Conservation (phyloP, 495 filamentous ascomycete species). For the Xylaria curta region DNA sequence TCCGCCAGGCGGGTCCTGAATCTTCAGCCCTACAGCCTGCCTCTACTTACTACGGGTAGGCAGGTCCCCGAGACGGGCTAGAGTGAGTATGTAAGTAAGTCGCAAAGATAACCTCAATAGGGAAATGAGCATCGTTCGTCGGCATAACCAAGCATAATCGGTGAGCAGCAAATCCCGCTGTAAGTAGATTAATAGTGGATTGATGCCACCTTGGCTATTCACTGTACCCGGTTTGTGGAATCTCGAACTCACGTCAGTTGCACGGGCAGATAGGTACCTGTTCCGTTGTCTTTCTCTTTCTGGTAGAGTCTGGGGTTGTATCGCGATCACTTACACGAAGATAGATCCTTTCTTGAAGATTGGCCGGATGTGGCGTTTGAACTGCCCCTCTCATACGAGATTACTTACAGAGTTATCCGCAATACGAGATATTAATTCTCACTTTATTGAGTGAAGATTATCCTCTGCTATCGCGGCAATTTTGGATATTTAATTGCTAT, state of each 20-base stretch:
- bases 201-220: not conserved
- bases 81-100: not conserved
- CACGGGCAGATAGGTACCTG: not conserved
- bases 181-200: too few relatives aligned
- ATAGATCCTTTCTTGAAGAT: not conserved
- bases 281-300: not conserved
- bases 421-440: not conserved
- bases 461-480: not conserved
- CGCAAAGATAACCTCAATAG: not conserved
- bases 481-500: too few relatives aligned
- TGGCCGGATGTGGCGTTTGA: too few relatives aligned
- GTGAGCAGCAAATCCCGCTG: too few relatives aligned
- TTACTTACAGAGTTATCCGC: not conserved
- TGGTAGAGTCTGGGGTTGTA: not conserved
- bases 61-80: not conserved
- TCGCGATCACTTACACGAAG: not conserved
- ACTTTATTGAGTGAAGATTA: not conserved
- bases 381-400: not conserved
- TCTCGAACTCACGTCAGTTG: not conserved
- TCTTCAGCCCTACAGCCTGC: conserved; percentile 3
- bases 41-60: not conserved
- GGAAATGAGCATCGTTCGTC: not conserved
- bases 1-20: not conserved
- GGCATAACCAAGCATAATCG: too few relatives aligned
- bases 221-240: not conserved